A percentile compares a stretch with the other conserved stretches of the same genome.
Conservation (phyloP, 2,329 filamentous ascomycete species). For the Gyromitra esculenta region DNA sequence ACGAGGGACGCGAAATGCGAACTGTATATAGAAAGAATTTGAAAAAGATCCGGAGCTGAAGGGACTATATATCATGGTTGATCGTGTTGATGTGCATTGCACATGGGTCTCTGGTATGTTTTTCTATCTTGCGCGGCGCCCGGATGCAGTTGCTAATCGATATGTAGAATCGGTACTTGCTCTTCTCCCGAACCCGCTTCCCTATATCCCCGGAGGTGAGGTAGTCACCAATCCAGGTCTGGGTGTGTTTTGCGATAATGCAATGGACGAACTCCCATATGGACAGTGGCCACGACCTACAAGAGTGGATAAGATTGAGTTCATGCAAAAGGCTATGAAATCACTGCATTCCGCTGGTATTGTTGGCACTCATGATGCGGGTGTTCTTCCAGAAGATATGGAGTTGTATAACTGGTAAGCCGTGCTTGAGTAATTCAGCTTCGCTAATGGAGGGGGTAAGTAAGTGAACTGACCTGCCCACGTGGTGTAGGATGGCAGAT, state of each 20-base stretch:
- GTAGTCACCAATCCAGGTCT: conserved; percentile 70
- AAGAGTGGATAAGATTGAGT: conserved; percentile 66
- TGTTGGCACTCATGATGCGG: conserved; percentile 76
- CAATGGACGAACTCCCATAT: conserved; percentile 70
- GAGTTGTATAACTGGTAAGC: conserved; percentile 64
- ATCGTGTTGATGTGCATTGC: conserved; percentile 76
- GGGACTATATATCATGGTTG: conserved; percentile 73
- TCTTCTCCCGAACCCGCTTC: conserved; percentile 66
- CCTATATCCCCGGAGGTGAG: conserved; percentile 70
- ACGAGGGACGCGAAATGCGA: conserved; percentile 8
- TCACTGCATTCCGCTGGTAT: conserved; percentile 72
- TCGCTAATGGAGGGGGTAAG: background rate
- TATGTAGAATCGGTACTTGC: conserved; percentile 67
- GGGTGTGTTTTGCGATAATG: conserved; percentile 78
- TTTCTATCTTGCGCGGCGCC: too few species aligned
- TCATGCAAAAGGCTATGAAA: conserved; percentile 70
- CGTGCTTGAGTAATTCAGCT: background rate
- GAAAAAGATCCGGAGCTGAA: conserved; percentile 66
- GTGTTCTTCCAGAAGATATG: conserved; percentile 67
- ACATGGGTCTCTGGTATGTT: conserved; percentile 69
- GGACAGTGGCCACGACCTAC: conserved; percentile 69
- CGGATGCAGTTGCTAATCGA: background rate
- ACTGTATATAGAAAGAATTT: conserved; percentile 65
- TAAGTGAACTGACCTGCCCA: background rate
- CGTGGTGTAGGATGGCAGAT: conserved; percentile 61